These are phyloP conservation scores for Picea sitchensis DNA, from an alignment of 75 land plant species.

Conservation along the genomic window DNA sequence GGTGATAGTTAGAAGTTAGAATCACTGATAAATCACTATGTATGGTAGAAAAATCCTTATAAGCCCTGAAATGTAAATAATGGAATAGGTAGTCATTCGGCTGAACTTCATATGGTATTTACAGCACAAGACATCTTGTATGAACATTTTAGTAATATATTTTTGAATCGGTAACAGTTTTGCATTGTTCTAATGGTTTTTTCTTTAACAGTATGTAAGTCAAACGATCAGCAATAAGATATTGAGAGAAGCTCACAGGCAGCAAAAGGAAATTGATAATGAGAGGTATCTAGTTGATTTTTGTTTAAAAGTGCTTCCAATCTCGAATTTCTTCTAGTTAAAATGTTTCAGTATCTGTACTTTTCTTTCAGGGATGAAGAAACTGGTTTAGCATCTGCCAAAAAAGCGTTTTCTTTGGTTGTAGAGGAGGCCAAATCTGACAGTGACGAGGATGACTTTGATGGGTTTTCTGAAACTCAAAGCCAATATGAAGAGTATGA, in stretches of 20 bases:
- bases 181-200: too few relatives aligned
- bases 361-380: conserved; percentile 29
- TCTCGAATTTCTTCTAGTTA: neutral
- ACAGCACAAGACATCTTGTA: too few relatives aligned
- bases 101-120: too few relatives aligned
- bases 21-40: too few relatives aligned
- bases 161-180: too few relatives aligned
- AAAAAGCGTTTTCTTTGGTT: conserved; percentile 33
- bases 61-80: too few relatives aligned
- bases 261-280: conserved; percentile 73
- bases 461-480: conserved; percentile 57
- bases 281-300: conserved; percentile 38
- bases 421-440: conserved; percentile 28
- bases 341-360: neutral
- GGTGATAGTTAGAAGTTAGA: too few relatives aligned
- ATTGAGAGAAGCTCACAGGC: conserved; percentile 67
- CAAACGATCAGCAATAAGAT: conserved; percentile 68
- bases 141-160: too few relatives aligned
- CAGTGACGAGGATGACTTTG: conserved; percentile 64
- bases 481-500: conserved; percentile 48
- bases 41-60: too few relatives aligned
- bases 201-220: conserved; percentile 19
- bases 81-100: too few relatives aligned
- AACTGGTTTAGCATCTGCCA: conserved; percentile 36
- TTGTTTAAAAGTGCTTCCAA: neutral